A percentile compares a stretch with the other conserved stretches of the same genome.
Conservation (phyloP, 1,284 basidiomycete genomes). For the Athelia sp. region DNA sequence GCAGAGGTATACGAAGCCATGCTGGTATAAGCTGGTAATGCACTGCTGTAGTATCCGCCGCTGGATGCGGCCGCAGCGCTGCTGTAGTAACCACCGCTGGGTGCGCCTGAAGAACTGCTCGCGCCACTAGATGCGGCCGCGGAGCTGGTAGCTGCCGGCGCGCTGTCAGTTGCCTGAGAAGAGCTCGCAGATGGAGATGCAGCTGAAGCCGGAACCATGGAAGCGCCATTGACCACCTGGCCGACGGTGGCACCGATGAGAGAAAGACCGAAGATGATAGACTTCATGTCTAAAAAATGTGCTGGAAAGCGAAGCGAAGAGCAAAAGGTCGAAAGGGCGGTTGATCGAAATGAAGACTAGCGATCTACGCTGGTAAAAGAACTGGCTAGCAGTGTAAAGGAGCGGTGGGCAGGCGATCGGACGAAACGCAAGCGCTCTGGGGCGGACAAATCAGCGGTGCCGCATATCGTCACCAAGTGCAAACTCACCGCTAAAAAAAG, state of each 20-base stretch:
- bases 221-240: slow-evolving; percentile 49
- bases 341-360: slow-evolving; percentile 34
- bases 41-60: no score
- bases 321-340: slow-evolving; percentile 25
- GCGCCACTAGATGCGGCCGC: slow-evolving; percentile 12
- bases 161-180: slow-evolving; percentile 7
- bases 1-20: slow-evolving; percentile 15
- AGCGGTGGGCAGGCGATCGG: slow-evolving; percentile 24
- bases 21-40: not conserved
- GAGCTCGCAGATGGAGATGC: slow-evolving; percentile 6
- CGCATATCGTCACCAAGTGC: not conserved
- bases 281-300: slow-evolving; percentile 56
- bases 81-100: not conserved
- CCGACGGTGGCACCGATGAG: slow-evolving; percentile 51
- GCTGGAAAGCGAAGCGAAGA: slow-evolving; percentile 27
- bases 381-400: slow-evolving; percentile 55
- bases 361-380: slow-evolving; percentile 64
- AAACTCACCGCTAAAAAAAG: slow-evolving; percentile 35
- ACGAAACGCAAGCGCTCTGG: slow-evolving; percentile 37
- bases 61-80: slow-evolving; percentile 6
- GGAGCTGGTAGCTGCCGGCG: slow-evolving; percentile 6
- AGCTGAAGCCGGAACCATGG: slow-evolving; percentile 29
- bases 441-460: slow-evolving; percentile 5
- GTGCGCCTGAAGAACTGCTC: slow-evolving; percentile 9
- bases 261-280: slow-evolving; percentile 52